Evolutionary conservation across 2,329 filamentous ascomycete species (phyloP), one percentile per base, ranked within the genome.

Genomic region (Colletotrichum musicola): DNA sequence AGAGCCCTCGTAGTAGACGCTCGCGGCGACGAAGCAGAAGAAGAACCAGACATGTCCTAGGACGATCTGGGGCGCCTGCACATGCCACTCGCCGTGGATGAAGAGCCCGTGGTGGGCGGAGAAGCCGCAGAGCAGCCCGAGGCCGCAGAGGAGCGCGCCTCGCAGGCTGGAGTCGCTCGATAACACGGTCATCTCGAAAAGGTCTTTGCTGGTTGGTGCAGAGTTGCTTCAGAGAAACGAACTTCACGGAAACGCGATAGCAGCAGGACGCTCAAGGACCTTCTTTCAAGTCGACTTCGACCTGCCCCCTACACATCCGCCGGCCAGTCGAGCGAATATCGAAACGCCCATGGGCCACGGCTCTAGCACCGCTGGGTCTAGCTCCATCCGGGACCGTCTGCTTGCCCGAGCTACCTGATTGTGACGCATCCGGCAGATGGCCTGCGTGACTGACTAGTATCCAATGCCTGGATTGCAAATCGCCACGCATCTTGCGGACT

Each of bases 81-180:
- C 38, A 61, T 75, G 74, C 74, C 74, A 75, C 64, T 75, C 74
- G 13, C 74, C 72, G 30, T 61, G 64, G 51, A 75, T 73, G 64
- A 75, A 75, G 18, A 75, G 47, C 14, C 40, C 64, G 20, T 42
- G 40, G 38, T 73, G 73, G 46, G 63, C 58, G 38, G 49, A 46
- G 22, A 69, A 18, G 16, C 69, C 72, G 59, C 72, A 64, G 9
- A 70, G 55, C n/a, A 61, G 16, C 1, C 59, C 58, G 27, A 66
- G 55, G 35, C 49, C 25, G 46, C 20, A 64, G 38, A 68, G 27
- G 50, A 62, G 6, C 27, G 42, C 55, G 55, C 22, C 42, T 25
- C 54, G 50, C 49, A 50, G 56, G 5, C 25, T 7, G 27, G 47
- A 27, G 35, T 54, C 49, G 20, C 22, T 35, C 30, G 10, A 49